These are phyloP conservation scores for Saccharomycopsis fermentans DNA, from an alignment of 805 yeast species.

Conservation along the genomic window DNA sequence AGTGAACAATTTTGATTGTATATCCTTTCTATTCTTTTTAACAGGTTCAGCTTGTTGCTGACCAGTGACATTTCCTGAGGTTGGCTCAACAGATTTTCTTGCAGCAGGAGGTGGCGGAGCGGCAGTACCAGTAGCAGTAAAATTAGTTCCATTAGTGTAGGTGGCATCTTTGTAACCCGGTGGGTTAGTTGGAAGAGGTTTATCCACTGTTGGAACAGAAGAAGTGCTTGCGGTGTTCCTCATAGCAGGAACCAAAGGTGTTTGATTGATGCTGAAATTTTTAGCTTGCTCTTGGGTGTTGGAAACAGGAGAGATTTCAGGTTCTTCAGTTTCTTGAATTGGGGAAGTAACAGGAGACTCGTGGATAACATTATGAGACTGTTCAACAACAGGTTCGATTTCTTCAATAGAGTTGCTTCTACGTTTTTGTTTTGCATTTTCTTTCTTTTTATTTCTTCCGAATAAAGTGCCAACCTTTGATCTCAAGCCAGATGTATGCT, in stretches of 20 bases:
- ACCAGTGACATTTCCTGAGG: background rate
- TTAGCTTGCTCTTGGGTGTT: background rate
- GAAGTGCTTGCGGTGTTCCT: background rate
- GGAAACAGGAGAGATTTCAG: background rate
- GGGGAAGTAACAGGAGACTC: background rate
- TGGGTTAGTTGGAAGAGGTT: conserved; percentile 12
- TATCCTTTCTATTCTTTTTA: conserved; percentile 27
- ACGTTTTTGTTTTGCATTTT: background rate
- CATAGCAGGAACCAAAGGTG: conserved; percentile 12
- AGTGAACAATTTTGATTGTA: conserved; percentile 38
- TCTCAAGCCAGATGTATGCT: conserved; percentile 33
- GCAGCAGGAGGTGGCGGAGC: conserved; percentile 18
- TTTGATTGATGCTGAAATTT: conserved; percentile 7
- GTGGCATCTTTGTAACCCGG: conserved; percentile 1
- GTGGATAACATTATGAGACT: background rate
- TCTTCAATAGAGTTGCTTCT: conserved; percentile 2
- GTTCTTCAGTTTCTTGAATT: background rate
- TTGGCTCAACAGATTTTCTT: conserved; percentile 15
- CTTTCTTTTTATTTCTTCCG: conserved; percentile 37
- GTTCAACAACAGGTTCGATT: background rate
- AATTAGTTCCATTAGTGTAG: conserved; percentile 17
- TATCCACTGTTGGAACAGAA: background rate
- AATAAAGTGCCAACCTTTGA: conserved; percentile 71
- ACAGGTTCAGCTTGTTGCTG: conserved; percentile 13
- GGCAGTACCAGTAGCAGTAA: conserved; percentile 13